Evolutionary conservation across 495 filamentous ascomycete species (phyloP).

Genomic region (Penicillium mononematosum): DNA sequence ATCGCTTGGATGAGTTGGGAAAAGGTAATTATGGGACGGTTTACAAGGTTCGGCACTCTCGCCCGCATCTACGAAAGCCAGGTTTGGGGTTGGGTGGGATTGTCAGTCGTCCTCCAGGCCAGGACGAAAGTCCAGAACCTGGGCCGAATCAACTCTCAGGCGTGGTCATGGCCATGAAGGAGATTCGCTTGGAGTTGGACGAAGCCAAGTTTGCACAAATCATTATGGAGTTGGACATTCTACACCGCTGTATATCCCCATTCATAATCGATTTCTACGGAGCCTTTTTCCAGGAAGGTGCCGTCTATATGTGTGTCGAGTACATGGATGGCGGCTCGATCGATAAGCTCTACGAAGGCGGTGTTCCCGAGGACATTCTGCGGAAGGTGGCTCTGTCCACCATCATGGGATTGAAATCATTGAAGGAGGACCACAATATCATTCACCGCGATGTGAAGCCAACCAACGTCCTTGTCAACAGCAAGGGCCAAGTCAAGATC

Average conservation of each 20-base stretch:
- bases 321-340: conserved; percentile 99
- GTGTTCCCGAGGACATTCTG: conserved; percentile 83
- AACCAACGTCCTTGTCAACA: conserved; percentile 94
- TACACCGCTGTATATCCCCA: conserved; percentile 91
- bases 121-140: conserved; percentile 26
- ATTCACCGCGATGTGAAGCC: conserved; percentile 99
- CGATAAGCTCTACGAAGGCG: conserved; percentile 93
- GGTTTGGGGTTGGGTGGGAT: conserved; percentile 73
- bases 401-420: conserved; percentile 81
- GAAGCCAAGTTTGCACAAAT: conserved; percentile 96
- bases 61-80: conserved; percentile 73
- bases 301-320: conserved; percentile 99
- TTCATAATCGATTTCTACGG: conserved; percentile 99
- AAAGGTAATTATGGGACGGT: conserved; percentile 99
- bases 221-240: conserved; percentile 95
- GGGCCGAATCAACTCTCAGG: conserved; percentile 54
- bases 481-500: conserved; percentile 89
- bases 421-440: conserved; percentile 99
- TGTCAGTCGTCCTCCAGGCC: conserved; percentile 39
- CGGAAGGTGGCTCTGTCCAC: conserved; percentile 91
- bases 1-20: conserved; percentile 90
- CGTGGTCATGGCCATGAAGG: conserved; percentile 97
- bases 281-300: conserved; percentile 98
- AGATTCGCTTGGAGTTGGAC: conserved; percentile 94
- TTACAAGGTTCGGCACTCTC: conserved; percentile 88